Conservation (phyloP, 768 basidiomycete species). For the Psilocybe azurescens region DNA sequence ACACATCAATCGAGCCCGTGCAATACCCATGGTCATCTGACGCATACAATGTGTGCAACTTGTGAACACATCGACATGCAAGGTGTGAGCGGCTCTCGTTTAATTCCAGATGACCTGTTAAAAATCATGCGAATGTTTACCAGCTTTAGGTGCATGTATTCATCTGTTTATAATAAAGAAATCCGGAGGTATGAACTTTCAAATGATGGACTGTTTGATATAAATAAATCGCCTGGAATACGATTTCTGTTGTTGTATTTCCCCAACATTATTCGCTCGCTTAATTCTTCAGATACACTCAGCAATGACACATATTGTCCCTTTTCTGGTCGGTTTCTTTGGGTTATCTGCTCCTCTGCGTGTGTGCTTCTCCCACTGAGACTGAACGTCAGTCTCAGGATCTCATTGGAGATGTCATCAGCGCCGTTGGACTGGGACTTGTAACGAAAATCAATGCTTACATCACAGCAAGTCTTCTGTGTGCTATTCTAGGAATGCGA, state of each 20-base stretch:
- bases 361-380: constrained; percentile 26
- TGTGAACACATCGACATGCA: neutral
- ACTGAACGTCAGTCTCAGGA: constrained; percentile 29
- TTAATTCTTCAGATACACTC: neutral
- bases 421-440: constrained; percentile 34
- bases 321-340: constrained; percentile 30
- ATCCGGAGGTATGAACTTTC: too few species aligned
- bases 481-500: neutral
- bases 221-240: constrained; percentile 7
- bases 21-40: constrained; percentile 4
- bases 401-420: constrained; percentile 43
- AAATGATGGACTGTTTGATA: neutral
- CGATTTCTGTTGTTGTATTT: neutral
- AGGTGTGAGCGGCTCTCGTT: neutral
- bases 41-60: neutral
- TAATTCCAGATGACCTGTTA: constrained; percentile 6
- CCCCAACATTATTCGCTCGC: too few species aligned
- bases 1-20: neutral
- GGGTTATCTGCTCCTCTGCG: constrained; percentile 30
- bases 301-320: constrained; percentile 10
- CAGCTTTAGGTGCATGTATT: neutral
- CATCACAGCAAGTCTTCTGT: constrained; percentile 34
- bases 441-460: constrained; percentile 40
- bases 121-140: neutral
- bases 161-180: neutral